Base-by-base conservation (phyloP, 164 flowering plant species). In the Liquidambar formosana region DNA sequence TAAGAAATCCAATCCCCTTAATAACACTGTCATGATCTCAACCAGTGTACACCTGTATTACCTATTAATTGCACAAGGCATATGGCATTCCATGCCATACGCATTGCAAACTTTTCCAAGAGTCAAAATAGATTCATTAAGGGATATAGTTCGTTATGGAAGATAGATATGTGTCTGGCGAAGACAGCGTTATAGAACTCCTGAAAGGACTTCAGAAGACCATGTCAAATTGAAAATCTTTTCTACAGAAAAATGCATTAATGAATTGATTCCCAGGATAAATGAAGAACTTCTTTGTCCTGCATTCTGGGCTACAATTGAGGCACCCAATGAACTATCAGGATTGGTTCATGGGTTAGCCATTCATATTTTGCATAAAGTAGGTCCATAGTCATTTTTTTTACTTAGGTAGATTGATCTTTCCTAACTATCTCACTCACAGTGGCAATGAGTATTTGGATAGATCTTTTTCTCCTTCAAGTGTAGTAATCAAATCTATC, bases 401-500 rank as follows among this genome's bases (percentile, higher is more conserved):
- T n/a, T 25, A 33, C 65, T 18, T 21, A 6, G 8, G 16, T 1
- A 14, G n/a, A 44, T 53, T 26, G 23, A 23, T 8, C 14, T 8
- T 0, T 21, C 22, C 41, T 8, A 25, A 10, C 49, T 46, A 27
- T 14, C 48, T 49, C 44, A 83, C 97, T 88, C 75, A 94, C 99
- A 86, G 78, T 62, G 90, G 66, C 79, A 91, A 68, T 43, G 85
- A 78, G 79, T 95, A 95, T 68, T 89, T 89, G 10, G 94, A 81
- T 45, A 95, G 77, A 79, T 95, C 97, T 78, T 91, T 88, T 70
- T 87, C 90, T 75, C 99, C 99, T 76, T 86, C 96, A 65, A 87
- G 75, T 0, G 99, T 91, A 15, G 99, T 93, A 54, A 93, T 95
- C 78, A 93, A 79, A 88, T 95, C 99, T 66, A 95, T 84, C 99